These are phyloP conservation scores for Thymus quinquecostatus DNA, from an alignment of 257 asterid species.

Conservation along the genomic window DNA sequence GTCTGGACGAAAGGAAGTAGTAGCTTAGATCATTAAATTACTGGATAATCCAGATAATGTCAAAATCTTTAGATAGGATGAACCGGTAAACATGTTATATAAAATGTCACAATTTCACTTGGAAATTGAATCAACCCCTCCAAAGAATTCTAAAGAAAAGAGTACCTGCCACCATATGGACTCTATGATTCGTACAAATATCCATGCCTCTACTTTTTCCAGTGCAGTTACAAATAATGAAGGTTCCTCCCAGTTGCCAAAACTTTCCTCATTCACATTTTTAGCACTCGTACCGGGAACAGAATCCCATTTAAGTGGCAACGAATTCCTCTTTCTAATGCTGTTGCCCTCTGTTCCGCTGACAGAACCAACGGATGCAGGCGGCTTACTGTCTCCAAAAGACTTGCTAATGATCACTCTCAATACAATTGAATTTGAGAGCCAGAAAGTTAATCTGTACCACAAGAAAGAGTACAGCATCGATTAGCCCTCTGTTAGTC, in stretches of 20 bases:
- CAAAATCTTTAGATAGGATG: background rate
- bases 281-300: constrained; percentile 39
- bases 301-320: constrained; percentile 60
- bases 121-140: constrained; percentile 1
- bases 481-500: background rate
- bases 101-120: constrained; percentile 3
- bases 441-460: constrained; percentile 82
- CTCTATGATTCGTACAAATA: constrained; percentile 69
- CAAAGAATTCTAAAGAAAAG: background rate
- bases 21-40: constrained; percentile 13
- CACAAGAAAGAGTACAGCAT: background rate
- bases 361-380: constrained; percentile 39
- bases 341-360: constrained; percentile 28
- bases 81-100: constrained; percentile 10
- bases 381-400: constrained; percentile 41
- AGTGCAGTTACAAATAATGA: constrained; percentile 55
- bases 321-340: constrained; percentile 37
- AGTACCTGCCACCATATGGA: constrained; percentile 95
- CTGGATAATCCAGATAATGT: constrained; percentile 2
- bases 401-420: constrained; percentile 64
- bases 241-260: constrained; percentile 69
- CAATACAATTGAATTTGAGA: constrained; percentile 65
- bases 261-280: constrained; percentile 39
- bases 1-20: constrained; percentile 46
- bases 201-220: constrained; percentile 74